These are phyloP conservation scores for Achlya hypogyna DNA, from an alignment of 352 stramenopile genomes.

Conservation along the genomic window DNA sequence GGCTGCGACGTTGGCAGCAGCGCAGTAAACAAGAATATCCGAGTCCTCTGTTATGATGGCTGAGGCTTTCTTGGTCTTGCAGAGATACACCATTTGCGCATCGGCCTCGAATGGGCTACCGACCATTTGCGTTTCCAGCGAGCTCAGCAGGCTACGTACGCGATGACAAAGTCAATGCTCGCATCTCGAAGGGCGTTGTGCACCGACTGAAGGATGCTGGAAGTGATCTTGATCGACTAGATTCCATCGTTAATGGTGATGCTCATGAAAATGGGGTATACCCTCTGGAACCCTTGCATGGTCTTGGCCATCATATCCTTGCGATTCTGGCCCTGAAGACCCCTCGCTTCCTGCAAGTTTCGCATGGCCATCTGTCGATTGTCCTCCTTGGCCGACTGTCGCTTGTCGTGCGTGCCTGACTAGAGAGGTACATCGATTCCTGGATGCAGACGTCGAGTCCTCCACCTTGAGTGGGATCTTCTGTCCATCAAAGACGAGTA, in stretches of 20 bases:
- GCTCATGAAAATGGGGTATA: constrained; percentile 7
- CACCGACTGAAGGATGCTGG: constrained; percentile 44
- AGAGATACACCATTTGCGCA: constrained; percentile 76
- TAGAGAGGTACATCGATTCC: constrained; percentile 15
- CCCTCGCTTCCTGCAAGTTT: constrained; percentile 38
- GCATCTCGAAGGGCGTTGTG: constrained; percentile 40
- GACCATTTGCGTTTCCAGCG: not conserved
- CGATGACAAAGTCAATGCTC: constrained; percentile 50
- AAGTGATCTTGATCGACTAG: constrained; percentile 58
- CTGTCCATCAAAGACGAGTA: constrained; percentile 72
- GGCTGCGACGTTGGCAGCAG: constrained; percentile 36
- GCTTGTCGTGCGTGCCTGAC: constrained; percentile 57
- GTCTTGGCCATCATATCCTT: constrained; percentile 49
- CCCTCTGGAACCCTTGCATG: constrained; percentile 48
- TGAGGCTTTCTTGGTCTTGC: constrained; percentile 39
- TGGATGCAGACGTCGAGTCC: not conserved
- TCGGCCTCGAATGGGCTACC: constrained; percentile 53
- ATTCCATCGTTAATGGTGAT: not conserved
- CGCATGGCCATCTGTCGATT: constrained; percentile 44
- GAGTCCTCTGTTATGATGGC: constrained; percentile 78
- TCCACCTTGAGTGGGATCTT: constrained; percentile 56
- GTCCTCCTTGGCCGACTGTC: constrained; percentile 43
- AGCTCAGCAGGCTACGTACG: not conserved
- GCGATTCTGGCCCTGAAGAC: constrained; percentile 34
- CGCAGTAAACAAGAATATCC: constrained; percentile 68